Evolutionary conservation across 345 rosid genomes (phyloP).

Genomic region (Boechera stricta): DNA sequence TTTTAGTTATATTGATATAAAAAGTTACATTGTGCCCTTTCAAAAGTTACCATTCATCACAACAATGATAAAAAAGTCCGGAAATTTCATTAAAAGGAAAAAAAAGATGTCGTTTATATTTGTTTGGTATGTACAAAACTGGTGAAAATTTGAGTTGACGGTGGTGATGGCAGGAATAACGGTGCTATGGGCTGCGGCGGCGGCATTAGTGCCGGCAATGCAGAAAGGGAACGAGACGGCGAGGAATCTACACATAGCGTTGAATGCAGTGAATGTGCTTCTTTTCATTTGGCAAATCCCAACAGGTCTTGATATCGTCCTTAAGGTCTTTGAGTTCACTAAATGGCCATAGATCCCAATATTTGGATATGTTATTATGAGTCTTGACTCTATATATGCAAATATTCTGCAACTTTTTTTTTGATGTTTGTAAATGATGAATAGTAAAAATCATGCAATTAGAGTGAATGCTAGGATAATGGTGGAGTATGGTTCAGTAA

Average conservation of each 20-base stretch:
- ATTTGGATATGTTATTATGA: constrained; percentile 2
- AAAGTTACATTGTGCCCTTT: not conserved
- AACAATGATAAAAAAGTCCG: too few species aligned
- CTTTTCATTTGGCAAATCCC: constrained; percentile 87
- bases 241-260: constrained; percentile 79
- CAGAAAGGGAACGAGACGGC: constrained; percentile 89
- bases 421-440: constrained; percentile 25
- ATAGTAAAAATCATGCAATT: constrained; percentile 19
- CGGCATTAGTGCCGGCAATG: constrained; percentile 87
- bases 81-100: too few species aligned
- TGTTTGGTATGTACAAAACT: not conserved
- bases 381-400: constrained; percentile 2
- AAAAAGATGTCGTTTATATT: not conserved
- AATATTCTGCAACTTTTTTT: not conserved
- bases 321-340: constrained; percentile 84
- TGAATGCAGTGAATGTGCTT: constrained; percentile 68
- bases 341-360: constrained; percentile 67
- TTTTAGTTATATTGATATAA: not conserved
- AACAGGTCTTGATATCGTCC: constrained; percentile 79
- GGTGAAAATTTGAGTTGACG: not conserved
- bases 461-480: not conserved
- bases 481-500: not conserved
- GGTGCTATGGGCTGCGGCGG: constrained; percentile 81
- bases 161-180: constrained; percentile 61
- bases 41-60: not conserved